These are phyloP conservation scores for Fusarium decemcellulare DNA, from an alignment of 2,329 filamentous ascomycete species.

Conservation along the genomic window DNA sequence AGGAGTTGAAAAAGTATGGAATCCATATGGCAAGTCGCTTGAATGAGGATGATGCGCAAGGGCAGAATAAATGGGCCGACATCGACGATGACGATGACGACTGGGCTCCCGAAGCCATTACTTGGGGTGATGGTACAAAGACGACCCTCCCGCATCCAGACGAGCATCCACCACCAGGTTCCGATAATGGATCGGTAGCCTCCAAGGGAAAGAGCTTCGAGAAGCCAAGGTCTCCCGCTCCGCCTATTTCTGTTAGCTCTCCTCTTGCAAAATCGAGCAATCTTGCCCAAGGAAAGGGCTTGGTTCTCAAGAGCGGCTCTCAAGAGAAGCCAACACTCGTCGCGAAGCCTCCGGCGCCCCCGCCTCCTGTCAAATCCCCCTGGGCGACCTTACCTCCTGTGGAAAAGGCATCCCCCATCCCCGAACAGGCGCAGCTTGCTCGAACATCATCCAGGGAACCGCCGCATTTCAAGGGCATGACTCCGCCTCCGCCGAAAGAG, in stretches of 20 bases:
- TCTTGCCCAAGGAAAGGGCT: slow-evolving; percentile 69
- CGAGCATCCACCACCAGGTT: slow-evolving; percentile 56
- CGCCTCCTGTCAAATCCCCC: slow-evolving; percentile 86
- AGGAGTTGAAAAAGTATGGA: slow-evolving; percentile 88
- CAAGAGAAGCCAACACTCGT: slow-evolving; percentile 81
- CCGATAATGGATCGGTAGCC: slow-evolving; percentile 45
- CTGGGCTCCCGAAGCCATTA: slow-evolving; percentile 87
- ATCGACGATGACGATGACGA: slow-evolving; percentile 92
- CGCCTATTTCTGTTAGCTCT: slow-evolving; percentile 53
- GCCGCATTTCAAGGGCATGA: slow-evolving; percentile 67
- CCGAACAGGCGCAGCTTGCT: slow-evolving; percentile 64
- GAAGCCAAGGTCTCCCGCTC: slow-evolving; percentile 62
- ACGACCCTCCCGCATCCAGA: slow-evolving; percentile 78
- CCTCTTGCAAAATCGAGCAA: slow-evolving; percentile 61
- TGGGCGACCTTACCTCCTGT: slow-evolving; percentile 92
- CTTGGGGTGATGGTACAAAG: slow-evolving; percentile 91
- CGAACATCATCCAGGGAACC: slow-evolving; percentile 70
- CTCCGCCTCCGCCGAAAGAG: slow-evolving; percentile 73
- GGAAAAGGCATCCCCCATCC: slow-evolving; percentile 81
- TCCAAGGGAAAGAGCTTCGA: slow-evolving; percentile 50
- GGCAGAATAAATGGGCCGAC: slow-evolving; percentile 89
- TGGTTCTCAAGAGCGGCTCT: slow-evolving; percentile 75
- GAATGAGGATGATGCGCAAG: slow-evolving; percentile 80
- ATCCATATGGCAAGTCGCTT: slow-evolving; percentile 88
- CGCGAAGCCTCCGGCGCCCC: slow-evolving; percentile 76